Evolutionary conservation across 2,329 filamentous ascomycete species (phyloP), one percentile per base, ranked within the genome.

Genomic region (Pseudocercospora eumusae): DNA sequence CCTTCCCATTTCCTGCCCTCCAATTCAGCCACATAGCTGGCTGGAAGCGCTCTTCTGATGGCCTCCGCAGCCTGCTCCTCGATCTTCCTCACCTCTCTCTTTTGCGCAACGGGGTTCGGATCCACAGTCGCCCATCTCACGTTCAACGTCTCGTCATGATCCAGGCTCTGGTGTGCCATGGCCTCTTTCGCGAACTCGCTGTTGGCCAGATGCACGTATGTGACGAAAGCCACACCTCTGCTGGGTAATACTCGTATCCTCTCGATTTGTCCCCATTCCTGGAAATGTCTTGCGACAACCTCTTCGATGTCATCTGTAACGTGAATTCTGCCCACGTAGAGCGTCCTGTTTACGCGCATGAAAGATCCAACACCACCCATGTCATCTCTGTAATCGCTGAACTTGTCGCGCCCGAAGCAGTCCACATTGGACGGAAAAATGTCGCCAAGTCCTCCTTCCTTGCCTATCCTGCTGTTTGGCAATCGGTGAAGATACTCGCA

Each of bases 351-450:
- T 73, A 96, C 91, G 21, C 95, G 84, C 86, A 93, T 89, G 73
- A 99, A 99, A 64, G 87, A 92, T 25, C 95, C 95, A 1, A 97
- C 92, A 67, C 96, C 96, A 13, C 93, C 93, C 95, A 99, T 98
- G 75, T 98, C 93, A 75, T 98, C 93, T 71, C 93, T 83, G 78
- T 97, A 98, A 73, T 96, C 93, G 65, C 86, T 89, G 73, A 92
- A 90, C 80, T 96, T 96, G 81, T 97, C 93, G 62, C 93, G 84
- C 1, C 92, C 92, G 73, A 99, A 99, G 73, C 92, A 96, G 79
- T 99, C 95, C 20, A 96, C 87, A 70, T 97, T 98, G 1, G 90
- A 91, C 64, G 93, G 95, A 78, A 93, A 97, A 11, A 96, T 83
- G 75, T 98, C 95, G 73, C 92, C 91, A 1, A 96, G 57, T 15